These are phyloP conservation scores for Aspergillus conjunctus DNA, from an alignment of 495 filamentous ascomycete species.

Conservation along the genomic window DNA sequence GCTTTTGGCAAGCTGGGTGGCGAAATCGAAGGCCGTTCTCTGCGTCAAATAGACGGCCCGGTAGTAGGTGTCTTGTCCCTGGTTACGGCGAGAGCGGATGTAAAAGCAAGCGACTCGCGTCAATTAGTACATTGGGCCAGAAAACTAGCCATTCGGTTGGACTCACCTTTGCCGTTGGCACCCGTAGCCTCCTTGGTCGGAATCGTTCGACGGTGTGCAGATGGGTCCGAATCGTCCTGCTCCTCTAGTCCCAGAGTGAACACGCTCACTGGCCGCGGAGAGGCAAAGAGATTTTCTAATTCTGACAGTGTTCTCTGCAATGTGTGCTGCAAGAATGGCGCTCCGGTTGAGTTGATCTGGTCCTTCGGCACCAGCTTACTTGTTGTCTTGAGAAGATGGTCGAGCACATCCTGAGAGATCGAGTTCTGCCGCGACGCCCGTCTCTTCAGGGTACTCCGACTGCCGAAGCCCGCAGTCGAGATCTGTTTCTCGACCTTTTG, in stretches of 20 bases:
- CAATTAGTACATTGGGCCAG: no score
- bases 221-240: conserved; percentile 79
- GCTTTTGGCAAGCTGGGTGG: conserved; percentile 70
- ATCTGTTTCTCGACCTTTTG: conserved; percentile 94
- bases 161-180: neutral
- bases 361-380: conserved; percentile 86
- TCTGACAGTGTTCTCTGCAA: conserved; percentile 79
- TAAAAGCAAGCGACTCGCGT: conserved; percentile 81
- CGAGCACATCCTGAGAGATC: neutral
- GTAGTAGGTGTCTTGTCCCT: conserved; percentile 66
- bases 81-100: conserved; percentile 61
- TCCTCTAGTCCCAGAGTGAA: conserved; percentile 82
- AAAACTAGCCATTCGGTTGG: no score
- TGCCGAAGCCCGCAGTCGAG: conserved; percentile 81
- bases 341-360: conserved; percentile 68
- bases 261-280: conserved; percentile 81
- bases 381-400: neutral
- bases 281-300: conserved; percentile 95
- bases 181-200: neutral
- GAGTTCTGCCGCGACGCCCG: conserved; percentile 65
- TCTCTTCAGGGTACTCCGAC: conserved; percentile 86
- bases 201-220: neutral
- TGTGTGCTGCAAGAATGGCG: conserved; percentile 77
- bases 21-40: conserved; percentile 71
- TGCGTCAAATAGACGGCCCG: conserved; percentile 84